Percentiles rank a stretch among this genome's conserved stretches.
These are phyloP conservation scores for Fraxinus dipetala DNA, from an alignment of 305 asterid genomes.

Conservation along the genomic window DNA sequence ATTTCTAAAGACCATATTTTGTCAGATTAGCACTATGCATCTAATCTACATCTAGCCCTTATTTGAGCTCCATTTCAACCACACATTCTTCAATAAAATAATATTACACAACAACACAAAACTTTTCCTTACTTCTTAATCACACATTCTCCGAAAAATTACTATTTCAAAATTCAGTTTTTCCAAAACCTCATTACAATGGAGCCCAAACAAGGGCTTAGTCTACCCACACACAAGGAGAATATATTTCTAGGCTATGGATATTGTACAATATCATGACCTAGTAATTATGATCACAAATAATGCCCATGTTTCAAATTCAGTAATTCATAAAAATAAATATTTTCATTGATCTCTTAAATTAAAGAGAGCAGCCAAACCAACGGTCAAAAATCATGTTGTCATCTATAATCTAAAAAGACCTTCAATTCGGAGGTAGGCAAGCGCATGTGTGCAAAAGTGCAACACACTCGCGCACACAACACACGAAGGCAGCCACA, in stretches of 20 bases:
- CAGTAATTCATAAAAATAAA: neutral
- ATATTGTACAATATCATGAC: slow-evolving; percentile 2
- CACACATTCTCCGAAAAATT: neutral
- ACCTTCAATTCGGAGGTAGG: neutral
- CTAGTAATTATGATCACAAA: neutral
- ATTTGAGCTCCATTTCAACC: neutral
- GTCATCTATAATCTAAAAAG: neutral
- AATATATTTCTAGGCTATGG: neutral
- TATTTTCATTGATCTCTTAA: neutral
- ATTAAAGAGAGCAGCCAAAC: neutral
- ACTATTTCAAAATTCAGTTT: neutral
- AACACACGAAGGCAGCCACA: neutral
- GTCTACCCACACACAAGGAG: neutral
- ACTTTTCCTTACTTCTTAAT: too few species aligned
- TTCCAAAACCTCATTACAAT: neutral
- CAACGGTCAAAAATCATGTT: neutral
- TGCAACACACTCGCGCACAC: neutral
- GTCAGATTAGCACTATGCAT: neutral
- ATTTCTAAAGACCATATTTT: neutral
- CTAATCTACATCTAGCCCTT: neutral
- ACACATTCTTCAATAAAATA: too few species aligned
- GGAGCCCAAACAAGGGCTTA: neutral
- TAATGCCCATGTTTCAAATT: neutral
- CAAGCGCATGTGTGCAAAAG: neutral
- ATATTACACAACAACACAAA: neutral